Evolutionary conservation across 2,329 filamentous ascomycete genomes (phyloP).

Genomic region (Fusarium anguioides): DNA sequence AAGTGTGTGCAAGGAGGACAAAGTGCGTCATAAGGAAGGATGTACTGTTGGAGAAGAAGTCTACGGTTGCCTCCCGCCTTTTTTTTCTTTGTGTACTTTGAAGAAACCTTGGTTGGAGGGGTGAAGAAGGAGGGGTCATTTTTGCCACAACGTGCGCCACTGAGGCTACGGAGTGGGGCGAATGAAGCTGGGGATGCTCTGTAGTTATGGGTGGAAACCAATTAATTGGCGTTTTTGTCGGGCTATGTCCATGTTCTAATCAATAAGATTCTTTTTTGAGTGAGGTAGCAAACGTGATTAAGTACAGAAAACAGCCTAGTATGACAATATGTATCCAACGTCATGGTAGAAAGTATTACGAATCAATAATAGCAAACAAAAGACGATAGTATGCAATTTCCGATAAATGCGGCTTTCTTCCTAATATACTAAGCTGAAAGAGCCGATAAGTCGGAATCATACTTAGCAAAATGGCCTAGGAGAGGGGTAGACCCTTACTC

Average conservation of each 20-base stretch:
- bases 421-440: not conserved
- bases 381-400: not conserved
- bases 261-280: not conserved
- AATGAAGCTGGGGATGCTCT: conserved; percentile 1
- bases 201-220: not conserved
- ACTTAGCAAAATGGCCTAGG: not conserved
- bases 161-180: not conserved
- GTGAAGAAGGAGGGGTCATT: conserved; percentile 40
- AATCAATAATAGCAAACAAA: not conserved
- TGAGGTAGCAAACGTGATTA: not conserved
- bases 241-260: not conserved
- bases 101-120: conserved; percentile 41
- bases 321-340: not conserved
- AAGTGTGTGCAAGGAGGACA: conserved; percentile 14
- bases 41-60: conserved; percentile 16
- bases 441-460: not conserved
- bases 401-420: not conserved
- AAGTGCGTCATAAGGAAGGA: conserved; percentile 44
- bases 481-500: not conserved
- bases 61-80: conserved; percentile 20
- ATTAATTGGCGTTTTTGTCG: not conserved
- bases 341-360: not conserved
- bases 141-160: conserved; percentile 40
- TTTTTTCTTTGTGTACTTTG: conserved; percentile 41
- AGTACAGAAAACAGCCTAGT: not conserved